phyloP scores from a whole-genome alignment of 148 eudicot genomes.

The Suaeda aralocaspica region DNA sequence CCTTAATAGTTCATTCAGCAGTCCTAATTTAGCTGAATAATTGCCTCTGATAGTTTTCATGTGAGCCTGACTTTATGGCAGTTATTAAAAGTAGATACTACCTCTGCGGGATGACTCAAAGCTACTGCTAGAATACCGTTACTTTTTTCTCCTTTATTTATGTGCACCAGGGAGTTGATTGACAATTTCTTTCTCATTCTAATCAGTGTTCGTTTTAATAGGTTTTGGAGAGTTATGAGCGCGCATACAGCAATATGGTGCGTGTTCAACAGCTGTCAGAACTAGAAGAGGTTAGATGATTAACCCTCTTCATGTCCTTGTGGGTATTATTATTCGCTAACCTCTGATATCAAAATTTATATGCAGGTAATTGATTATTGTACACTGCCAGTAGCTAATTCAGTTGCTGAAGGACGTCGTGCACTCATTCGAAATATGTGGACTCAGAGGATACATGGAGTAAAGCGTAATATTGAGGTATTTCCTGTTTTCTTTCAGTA shows the following conservation, averaged over 20 bases:
- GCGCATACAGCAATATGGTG: constrained; percentile 96
- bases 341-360: not conserved
- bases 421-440: constrained; percentile 93
- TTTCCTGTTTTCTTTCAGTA: not conserved
- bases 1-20: not conserved
- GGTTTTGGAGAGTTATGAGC: constrained; percentile 98
- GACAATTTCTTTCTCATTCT: not conserved
- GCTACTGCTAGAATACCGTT: too few species aligned
- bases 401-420: constrained; percentile 88
- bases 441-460: constrained; percentile 92
- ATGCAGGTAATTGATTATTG: constrained; percentile 89
- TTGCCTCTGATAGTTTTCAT: not conserved
- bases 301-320: not conserved
- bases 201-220: constrained; percentile 17
- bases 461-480: constrained; percentile 94
- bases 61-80: not conserved
- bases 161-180: not conserved
- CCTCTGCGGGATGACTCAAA: not conserved
- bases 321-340: not conserved
- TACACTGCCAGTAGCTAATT: constrained; percentile 69
- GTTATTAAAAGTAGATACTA: not conserved
- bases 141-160: not conserved
- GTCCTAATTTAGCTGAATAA: not conserved
- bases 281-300: constrained; percentile 71
- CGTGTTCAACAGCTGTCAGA: constrained; percentile 98